Percentiles rank a stretch among this genome's conserved stretches.
These are phyloP conservation scores for Raffaelea ambrosiae DNA, from an alignment of 2,329 filamentous ascomycete species.

Conservation along the genomic window DNA sequence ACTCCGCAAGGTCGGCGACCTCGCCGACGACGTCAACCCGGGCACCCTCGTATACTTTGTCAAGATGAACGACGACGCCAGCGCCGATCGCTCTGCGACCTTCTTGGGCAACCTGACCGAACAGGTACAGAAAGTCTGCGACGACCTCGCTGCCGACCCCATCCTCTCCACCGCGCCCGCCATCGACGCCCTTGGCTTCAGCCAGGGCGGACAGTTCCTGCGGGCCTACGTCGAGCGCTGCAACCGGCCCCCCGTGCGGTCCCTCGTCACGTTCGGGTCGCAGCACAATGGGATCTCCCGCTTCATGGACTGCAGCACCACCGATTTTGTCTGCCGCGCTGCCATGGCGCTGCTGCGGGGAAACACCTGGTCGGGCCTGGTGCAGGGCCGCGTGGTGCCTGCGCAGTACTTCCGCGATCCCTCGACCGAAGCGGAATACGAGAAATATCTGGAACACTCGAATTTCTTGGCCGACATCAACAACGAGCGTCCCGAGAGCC, in stretches of 20 bases:
- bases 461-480: conserved; percentile 95
- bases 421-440: conserved; percentile 51
- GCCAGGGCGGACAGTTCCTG: conserved; percentile 94
- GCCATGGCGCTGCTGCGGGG: conserved; percentile 69
- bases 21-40: conserved; percentile 66
- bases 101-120: conserved; percentile 85
- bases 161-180: conserved; percentile 75
- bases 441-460: conserved; percentile 67
- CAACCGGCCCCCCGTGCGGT: conserved; percentile 65
- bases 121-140: conserved; percentile 71
- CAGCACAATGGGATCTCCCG: conserved; percentile 88
- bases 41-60: conserved; percentile 80
- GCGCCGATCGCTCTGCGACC: conserved; percentile 67
- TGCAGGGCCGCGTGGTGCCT: conserved; percentile 75
- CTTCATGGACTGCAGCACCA: conserved; percentile 63
- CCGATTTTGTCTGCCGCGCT: conserved; percentile 73
- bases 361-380: conserved; percentile 71
- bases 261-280: conserved; percentile 78
- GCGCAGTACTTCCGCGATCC: conserved; percentile 89
- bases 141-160: conserved; percentile 63
- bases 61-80: conserved; percentile 56
- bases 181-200: conserved; percentile 88
- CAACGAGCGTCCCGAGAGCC: conserved; percentile 64
- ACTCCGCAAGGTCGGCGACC: conserved; percentile 58
- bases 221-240: conserved; percentile 84